Evolutionary conservation across 257 asterid species (phyloP).

Genomic region (Rhazya stricta): DNA sequence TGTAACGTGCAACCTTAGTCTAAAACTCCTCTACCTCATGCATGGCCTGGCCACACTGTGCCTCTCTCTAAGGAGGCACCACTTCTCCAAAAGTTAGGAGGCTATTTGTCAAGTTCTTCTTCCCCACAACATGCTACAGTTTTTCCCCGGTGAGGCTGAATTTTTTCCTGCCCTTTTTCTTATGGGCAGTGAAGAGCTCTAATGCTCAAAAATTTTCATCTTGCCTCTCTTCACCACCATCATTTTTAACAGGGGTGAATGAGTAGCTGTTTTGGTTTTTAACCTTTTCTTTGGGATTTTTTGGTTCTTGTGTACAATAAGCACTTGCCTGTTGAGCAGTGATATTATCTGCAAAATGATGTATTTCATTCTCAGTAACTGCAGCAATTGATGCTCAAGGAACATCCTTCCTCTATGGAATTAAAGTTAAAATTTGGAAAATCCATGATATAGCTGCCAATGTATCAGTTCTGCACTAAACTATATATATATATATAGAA

Average conservation of each 20-base stretch:
- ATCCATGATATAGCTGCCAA: background rate
- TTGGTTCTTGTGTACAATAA: background rate
- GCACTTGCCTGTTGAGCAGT: background rate
- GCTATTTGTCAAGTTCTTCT: background rate
- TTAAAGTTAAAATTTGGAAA: no score
- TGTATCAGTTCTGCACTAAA: background rate
- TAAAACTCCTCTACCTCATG: no score
- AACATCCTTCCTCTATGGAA: no score
- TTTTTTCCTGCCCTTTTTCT: background rate
- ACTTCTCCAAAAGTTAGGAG: background rate
- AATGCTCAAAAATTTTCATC: slow-evolving; percentile 8
- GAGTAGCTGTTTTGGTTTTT: slow-evolving; percentile 16
- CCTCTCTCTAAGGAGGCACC: background rate
- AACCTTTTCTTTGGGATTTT: background rate
- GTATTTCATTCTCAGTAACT: background rate
- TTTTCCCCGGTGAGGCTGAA: background rate
- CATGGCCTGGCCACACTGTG: background rate
- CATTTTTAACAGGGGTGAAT: slow-evolving; percentile 11
- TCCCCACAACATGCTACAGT: no score
- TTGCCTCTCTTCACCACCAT: slow-evolving; percentile 1
- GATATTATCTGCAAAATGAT: background rate
- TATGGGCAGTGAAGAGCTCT: background rate
- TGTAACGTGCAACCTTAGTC: background rate
- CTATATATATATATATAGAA: no score
- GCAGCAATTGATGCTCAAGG: background rate